phyloP scores from a whole-genome alignment of 108 stramenopile species.

The Asterionellopsis glacialis region DNA sequence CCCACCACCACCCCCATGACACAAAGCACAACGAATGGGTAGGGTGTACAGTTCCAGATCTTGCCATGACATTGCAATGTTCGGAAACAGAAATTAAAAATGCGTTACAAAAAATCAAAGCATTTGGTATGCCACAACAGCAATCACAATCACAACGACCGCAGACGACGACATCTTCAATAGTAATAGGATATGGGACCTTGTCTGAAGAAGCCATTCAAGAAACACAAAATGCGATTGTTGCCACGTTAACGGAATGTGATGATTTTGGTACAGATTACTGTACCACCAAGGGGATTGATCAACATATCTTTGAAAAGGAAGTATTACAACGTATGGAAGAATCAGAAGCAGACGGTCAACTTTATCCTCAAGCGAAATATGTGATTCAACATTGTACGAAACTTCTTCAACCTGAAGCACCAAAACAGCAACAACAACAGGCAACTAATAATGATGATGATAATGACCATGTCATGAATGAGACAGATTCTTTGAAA shows the following conservation, averaged over 20 bases:
- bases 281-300: background rate
- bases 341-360: background rate
- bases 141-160: background rate
- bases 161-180: too few species aligned
- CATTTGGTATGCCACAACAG: conserved; percentile 2
- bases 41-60: conserved; percentile 3
- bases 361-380: background rate
- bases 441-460: too few species aligned
- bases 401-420: background rate
- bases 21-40: background rate
- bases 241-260: conserved; percentile 17
- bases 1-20: background rate
- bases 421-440: too few species aligned
- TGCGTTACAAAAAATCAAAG: conserved; percentile 1
- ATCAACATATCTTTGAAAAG: background rate
- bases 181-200: background rate
- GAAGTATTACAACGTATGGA: conserved; percentile 1
- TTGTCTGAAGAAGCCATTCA: conserved; percentile 18
- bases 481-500: background rate
- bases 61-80: conserved; percentile 12
- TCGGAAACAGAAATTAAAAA: conserved; percentile 1
- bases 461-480: too few species aligned
- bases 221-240: conserved; percentile 8
- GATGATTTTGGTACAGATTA: conserved; percentile 12
- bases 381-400: background rate